phyloP scores from a whole-genome alignment of 2,329 filamentous ascomycete species.

The Botryotinia calthae region DNA sequence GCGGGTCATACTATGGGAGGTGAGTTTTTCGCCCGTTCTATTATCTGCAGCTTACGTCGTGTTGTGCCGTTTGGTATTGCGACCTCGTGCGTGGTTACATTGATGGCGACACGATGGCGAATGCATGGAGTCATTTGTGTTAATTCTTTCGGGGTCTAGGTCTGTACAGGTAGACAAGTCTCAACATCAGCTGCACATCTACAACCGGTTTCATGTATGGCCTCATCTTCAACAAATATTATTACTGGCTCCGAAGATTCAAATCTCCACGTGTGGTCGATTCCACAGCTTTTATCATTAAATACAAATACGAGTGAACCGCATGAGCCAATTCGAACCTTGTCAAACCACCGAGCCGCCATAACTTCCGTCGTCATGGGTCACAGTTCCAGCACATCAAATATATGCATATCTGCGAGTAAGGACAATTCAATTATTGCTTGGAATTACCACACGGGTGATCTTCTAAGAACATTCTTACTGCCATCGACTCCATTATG shows the following conservation, averaged over 20 bases:
- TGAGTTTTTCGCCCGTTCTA: slow-evolving; percentile 43
- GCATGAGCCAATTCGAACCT: slow-evolving; percentile 70
- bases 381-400: slow-evolving; percentile 68
- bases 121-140: neutral
- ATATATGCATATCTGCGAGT: slow-evolving; percentile 79
- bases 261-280: slow-evolving; percentile 88
- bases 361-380: slow-evolving; percentile 65
- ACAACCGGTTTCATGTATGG: slow-evolving; percentile 74
- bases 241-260: slow-evolving; percentile 81
- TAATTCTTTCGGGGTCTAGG: slow-evolving; percentile 45
- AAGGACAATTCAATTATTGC: slow-evolving; percentile 85
- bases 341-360: slow-evolving; percentile 73
- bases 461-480: slow-evolving; percentile 75
- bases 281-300: slow-evolving; percentile 67
- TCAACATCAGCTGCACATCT: slow-evolving; percentile 76
- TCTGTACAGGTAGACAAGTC: slow-evolving; percentile 71
- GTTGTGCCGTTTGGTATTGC: neutral
- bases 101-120: neutral
- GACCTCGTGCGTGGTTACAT: neutral
- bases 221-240: slow-evolving; percentile 67
- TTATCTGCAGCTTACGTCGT: slow-evolving; percentile 17
- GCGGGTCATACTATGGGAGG: slow-evolving; percentile 89
- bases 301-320: slow-evolving; percentile 51
- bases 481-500: slow-evolving; percentile 72
- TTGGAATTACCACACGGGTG: slow-evolving; percentile 86